phyloP scores from a whole-genome alignment of 2,329 filamentous ascomycete genomes.

The Claviceps fusiformis region DNA sequence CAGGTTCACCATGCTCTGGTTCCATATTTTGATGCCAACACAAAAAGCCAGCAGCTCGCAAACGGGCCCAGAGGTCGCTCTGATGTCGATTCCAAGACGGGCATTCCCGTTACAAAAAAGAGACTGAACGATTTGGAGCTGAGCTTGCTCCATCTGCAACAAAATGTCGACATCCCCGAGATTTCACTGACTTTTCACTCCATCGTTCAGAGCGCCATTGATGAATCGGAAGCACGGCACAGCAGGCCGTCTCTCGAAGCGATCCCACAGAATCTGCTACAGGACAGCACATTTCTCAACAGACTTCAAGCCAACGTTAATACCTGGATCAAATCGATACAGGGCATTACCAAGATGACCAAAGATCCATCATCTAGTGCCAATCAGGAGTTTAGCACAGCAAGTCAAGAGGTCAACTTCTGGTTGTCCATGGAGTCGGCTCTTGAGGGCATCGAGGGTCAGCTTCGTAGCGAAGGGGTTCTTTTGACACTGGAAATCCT shows the following conservation, averaged over 20 bases:
- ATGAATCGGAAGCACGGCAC: slow-evolving; percentile 56
- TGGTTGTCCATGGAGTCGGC: slow-evolving; percentile 96
- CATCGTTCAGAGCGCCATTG: slow-evolving; percentile 71
- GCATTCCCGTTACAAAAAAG: slow-evolving; percentile 95
- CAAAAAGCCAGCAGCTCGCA: slow-evolving; percentile 60
- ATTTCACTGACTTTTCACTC: slow-evolving; percentile 78
- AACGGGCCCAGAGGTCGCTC: slow-evolving; percentile 57
- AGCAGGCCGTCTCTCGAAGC: slow-evolving; percentile 63
- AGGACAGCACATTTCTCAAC: slow-evolving; percentile 87
- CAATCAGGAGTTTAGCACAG: slow-evolving; percentile 47
- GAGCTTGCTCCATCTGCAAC: slow-evolving; percentile 79
- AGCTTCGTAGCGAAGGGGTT: slow-evolving; percentile 80
- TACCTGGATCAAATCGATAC: slow-evolving; percentile 97
- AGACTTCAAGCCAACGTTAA: slow-evolving; percentile 88
- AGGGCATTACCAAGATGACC: slow-evolving; percentile 87
- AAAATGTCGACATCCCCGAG: slow-evolving; percentile 96
- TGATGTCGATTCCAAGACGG: slow-evolving; percentile 83
- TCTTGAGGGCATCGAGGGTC: slow-evolving; percentile 78
- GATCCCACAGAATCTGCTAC: slow-evolving; percentile 61
- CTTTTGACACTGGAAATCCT: slow-evolving; percentile 85
- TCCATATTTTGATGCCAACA: slow-evolving; percentile 95
- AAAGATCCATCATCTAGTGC: slow-evolving; percentile 59
- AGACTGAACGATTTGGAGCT: slow-evolving; percentile 88
- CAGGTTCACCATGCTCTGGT: slow-evolving; percentile 82
- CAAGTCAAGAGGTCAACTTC: slow-evolving; percentile 96